These are phyloP conservation scores for Cadophora sp. DNA, from an alignment of 2,329 filamentous ascomycete species.

Conservation along the genomic window DNA sequence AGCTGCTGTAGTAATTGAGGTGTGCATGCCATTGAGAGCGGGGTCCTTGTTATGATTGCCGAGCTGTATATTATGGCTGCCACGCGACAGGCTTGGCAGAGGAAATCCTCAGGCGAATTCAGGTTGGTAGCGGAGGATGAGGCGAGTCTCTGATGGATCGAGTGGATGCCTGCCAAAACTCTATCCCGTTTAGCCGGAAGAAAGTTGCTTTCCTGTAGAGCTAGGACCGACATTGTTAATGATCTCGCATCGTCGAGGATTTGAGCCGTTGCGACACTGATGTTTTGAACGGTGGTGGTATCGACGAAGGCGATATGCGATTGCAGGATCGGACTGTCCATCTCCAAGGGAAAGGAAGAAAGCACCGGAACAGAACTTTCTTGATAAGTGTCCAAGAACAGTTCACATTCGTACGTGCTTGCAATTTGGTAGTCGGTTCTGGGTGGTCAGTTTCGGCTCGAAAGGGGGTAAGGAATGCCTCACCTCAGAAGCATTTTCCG, in stretches of 20 bases:
- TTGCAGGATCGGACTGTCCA: constrained; percentile 41
- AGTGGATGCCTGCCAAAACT: constrained; percentile 37
- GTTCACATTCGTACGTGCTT: constrained; percentile 43
- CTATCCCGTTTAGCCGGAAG: constrained; percentile 15
- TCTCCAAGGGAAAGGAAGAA: constrained; percentile 33
- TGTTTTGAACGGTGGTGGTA: constrained; percentile 24
- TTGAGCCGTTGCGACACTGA: constrained; percentile 34
- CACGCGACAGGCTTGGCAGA: constrained; percentile 39
- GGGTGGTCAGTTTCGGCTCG: constrained; percentile 3
- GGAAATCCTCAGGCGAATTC: constrained; percentile 25
- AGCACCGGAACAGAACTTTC: constrained; percentile 22
- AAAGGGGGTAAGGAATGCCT: constrained; percentile 27
- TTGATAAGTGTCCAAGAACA: constrained; percentile 37
- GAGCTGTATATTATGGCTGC: constrained; percentile 42
- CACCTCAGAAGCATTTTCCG: constrained; percentile 40
- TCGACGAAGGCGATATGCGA: constrained; percentile 34
- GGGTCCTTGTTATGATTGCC: constrained; percentile 38
- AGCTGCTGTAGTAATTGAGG: constrained; percentile 32
- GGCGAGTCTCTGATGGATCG: constrained; percentile 37
- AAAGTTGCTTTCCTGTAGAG: neutral
- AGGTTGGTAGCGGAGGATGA: neutral
- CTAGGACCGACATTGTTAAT: constrained; percentile 38
- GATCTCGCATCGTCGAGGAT: constrained; percentile 44
- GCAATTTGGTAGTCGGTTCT: constrained; percentile 46
- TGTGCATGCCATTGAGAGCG: constrained; percentile 41